Evolutionary conservation across 1,139 yeast species (phyloP), one percentile per base, ranked within the genome.

Genomic region (Kurtzmaniella quercitrusa): DNA sequence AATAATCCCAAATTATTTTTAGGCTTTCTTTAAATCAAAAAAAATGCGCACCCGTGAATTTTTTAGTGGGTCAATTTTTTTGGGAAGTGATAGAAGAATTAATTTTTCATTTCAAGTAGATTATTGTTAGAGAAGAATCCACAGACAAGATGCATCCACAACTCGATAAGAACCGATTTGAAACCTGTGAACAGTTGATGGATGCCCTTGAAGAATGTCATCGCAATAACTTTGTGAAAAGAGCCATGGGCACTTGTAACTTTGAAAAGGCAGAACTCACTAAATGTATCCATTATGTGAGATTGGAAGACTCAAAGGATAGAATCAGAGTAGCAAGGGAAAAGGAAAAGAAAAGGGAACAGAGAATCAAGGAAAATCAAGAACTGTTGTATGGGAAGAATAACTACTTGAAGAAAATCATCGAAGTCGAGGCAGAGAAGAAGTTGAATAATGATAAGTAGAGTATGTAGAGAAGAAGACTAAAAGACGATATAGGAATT

Each of bases 141-240:
- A 8, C 4, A 21, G 23, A 3, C 16, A 51, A 27, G 19, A 73
- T 73, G 78, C 78, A 73, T 49, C 78, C 78, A 16, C 77, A 73
- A 50, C 61, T 73, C 51, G 78, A 73, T 55, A 68, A 63, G 49
- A 64, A 62, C 48, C 60, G 77, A 50, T 73, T 72, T 48, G 73
- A 68, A 44, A 67, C 85, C 31, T 93, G 98, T 62, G 82, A 79
- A 42, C 85, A 83, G 50, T 75, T 90, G 43, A 89, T 93, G 66
- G 84, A 84, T 51, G 96, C 96, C 0, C 75, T 93, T 12, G 96
- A 91, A 58, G 85, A 87, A 59, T 93, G 98, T 60, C 97, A 91
- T 58, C 74, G 81, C 48, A 78, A 76, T 48, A 86, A 83, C 47
- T 85, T 83, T 53, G 56, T 86, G 50, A 76, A 79, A 55, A 81